Conservation (phyloP, 2,329 filamentous ascomycete species). For the Chrysoporthe deuterocubensis region DNA sequence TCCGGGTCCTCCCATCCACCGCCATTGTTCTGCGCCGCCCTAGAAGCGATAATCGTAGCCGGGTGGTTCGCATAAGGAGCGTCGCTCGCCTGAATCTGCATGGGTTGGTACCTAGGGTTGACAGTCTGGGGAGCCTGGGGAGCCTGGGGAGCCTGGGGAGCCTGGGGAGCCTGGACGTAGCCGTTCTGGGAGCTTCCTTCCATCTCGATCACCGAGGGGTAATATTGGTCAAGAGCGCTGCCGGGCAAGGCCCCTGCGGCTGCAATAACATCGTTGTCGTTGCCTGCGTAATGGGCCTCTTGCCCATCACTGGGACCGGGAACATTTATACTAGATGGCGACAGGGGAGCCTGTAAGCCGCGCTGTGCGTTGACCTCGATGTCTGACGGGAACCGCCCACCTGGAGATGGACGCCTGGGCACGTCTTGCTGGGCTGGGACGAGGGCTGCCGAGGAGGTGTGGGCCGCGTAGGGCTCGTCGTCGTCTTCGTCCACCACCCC, state of each 20-base stretch:
- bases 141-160: conserved; percentile 1
- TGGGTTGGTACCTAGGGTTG: conserved; percentile 52
- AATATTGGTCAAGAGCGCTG: conserved; percentile 44
- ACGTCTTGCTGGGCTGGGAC: conserved; percentile 53
- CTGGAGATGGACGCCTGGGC: conserved; percentile 78
- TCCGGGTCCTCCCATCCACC: not conserved
- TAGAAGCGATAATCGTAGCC: conserved; percentile 11
- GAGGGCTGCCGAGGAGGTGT: conserved; percentile 55
- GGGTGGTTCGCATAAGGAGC: conserved; percentile 22
- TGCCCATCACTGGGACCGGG: conserved; percentile 46
- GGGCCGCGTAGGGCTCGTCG: conserved; percentile 64
- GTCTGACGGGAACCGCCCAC: conserved; percentile 96
- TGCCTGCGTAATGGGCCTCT: conserved; percentile 43
- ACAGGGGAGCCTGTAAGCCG: conserved; percentile 78
- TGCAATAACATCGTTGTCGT: conserved; percentile 63
- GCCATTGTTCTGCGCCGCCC: conserved; percentile 3
- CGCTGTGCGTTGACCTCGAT: conserved; percentile 78
- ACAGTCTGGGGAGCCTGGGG: not conserved
- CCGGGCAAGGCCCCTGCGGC: conserved; percentile 61
- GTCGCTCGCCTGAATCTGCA: conserved; percentile 30
- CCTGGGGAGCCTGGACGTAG: conserved; percentile 5
- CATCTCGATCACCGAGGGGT: conserved; percentile 27
- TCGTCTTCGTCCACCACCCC: conserved; percentile 77
- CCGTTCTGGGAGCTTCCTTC: conserved; percentile 24
- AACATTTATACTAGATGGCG: conserved; percentile 82